These are phyloP conservation scores for Cytospora mali DNA, from an alignment of 2,329 filamentous ascomycete species.

Conservation along the genomic window DNA sequence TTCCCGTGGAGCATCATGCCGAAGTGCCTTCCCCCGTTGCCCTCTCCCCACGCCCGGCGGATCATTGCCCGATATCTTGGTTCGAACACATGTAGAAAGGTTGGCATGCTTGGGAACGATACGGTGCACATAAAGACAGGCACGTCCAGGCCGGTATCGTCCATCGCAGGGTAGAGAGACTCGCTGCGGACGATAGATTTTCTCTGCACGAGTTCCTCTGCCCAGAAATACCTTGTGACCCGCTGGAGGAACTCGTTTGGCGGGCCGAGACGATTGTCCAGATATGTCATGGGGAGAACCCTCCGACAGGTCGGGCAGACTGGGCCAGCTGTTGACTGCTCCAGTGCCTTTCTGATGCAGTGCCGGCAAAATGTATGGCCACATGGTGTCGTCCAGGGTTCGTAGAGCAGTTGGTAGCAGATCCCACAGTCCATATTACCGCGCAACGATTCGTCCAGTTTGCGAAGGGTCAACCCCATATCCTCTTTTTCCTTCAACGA, in stretches of 20 bases:
- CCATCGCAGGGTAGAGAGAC: conserved; percentile 47
- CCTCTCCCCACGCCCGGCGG: conserved; percentile 56
- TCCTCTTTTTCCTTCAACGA: conserved; percentile 33
- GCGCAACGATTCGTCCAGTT: conserved; percentile 63
- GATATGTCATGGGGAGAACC: conserved; percentile 54
- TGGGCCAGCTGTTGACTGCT: conserved; percentile 61
- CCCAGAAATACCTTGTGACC: conserved; percentile 70
- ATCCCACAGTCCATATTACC: conserved; percentile 85
- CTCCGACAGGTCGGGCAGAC: conserved; percentile 82
- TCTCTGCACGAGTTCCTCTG: conserved; percentile 63
- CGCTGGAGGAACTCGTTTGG: conserved; percentile 65
- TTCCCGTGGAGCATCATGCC: conserved; percentile 71
- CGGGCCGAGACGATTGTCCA: conserved; percentile 46
- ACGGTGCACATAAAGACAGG: conserved; percentile 82
- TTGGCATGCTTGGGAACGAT: conserved; percentile 80
- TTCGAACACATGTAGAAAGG: conserved; percentile 89
- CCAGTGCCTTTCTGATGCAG: conserved; percentile 75
- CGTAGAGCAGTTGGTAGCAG: conserved; percentile 79
- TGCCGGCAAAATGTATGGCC: conserved; percentile 87
- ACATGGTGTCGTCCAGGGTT: conserved; percentile 82
- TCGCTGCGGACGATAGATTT: conserved; percentile 59
- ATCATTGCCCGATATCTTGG: conserved; percentile 93
- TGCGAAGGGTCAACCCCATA: conserved; percentile 49
- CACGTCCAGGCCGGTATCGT: conserved; percentile 60
- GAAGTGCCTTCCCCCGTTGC: conserved; percentile 75